A percentile compares a stretch with the other conserved stretches of the same genome.
These are phyloP conservation scores for Scalesia atractyloides DNA, from an alignment of 129 eudicot species.

Conservation along the genomic window DNA sequence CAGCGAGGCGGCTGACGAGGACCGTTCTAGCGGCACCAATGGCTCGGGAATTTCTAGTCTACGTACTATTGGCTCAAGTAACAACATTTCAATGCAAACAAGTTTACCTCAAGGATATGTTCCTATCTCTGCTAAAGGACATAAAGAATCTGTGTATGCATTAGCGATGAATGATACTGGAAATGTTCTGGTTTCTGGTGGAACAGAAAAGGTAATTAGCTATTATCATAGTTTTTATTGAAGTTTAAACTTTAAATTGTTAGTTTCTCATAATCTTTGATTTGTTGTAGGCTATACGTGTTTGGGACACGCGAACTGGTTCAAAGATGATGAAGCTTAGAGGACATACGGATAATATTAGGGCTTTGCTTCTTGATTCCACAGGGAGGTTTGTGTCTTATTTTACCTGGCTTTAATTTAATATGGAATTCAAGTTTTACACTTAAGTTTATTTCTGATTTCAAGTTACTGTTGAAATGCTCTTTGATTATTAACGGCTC, in stretches of 20 bases:
- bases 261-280: background rate
- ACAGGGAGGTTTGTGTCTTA: constrained; percentile 80
- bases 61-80: constrained; percentile 80
- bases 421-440: background rate
- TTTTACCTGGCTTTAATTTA: background rate
- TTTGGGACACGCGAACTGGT: constrained; percentile 96
- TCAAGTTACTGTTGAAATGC: constrained; percentile 20
- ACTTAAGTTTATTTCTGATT: background rate
- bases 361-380: constrained; percentile 84
- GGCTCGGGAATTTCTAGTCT: constrained; percentile 69
- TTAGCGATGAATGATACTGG: constrained; percentile 92
- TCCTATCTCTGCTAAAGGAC: constrained; percentile 92
- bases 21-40: constrained; percentile 53
- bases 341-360: constrained; percentile 94
- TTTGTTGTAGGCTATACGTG: constrained; percentile 78
- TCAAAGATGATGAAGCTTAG: constrained; percentile 94
- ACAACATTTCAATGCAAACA: constrained; percentile 71
- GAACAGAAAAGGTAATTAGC: constrained; percentile 85
- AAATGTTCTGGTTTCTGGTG: constrained; percentile 97
- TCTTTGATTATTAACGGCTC: constrained; percentile 12
- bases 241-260: background rate
- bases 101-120: constrained; percentile 69
- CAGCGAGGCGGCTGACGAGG: constrained; percentile 70
- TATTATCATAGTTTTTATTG: background rate
- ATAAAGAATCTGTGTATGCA: constrained; percentile 98